Evolutionary conservation across 2,329 filamentous ascomycete species (phyloP).

Genomic region (Aspergillus sp.): DNA sequence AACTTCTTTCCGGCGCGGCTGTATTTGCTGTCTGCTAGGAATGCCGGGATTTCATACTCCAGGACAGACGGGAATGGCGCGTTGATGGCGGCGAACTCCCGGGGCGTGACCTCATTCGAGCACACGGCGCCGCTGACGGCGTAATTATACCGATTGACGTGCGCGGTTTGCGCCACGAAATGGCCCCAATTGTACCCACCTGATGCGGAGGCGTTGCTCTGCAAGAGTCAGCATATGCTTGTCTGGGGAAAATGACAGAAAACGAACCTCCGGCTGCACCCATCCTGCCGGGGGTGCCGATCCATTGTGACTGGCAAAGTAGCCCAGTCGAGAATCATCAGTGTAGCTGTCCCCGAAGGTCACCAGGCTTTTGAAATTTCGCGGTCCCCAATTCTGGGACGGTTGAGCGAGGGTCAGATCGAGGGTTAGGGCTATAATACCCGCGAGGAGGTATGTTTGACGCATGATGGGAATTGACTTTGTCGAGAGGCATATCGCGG

Average conservation of each 20-base stretch:
- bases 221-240: neutral
- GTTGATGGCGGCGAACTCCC: conserved; percentile 51
- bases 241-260: neutral
- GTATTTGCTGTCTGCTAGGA: conserved; percentile 28
- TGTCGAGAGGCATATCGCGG: neutral
- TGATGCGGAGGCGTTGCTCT: conserved; percentile 55
- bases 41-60: conserved; percentile 58
- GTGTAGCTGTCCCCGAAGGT: conserved; percentile 76
- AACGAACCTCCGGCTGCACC: conserved; percentile 46
- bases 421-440: neutral
- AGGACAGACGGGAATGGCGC: conserved; percentile 17
- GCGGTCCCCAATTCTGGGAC: conserved; percentile 3
- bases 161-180: conserved; percentile 61
- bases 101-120: conserved; percentile 65
- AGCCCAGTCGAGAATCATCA: conserved; percentile 66
- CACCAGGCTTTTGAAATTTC: conserved; percentile 61
- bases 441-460: neutral
- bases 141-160: conserved; percentile 59
- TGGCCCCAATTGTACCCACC: conserved; percentile 71
- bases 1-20: conserved; percentile 19
- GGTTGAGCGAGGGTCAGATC: conserved; percentile 1
- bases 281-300: conserved; percentile 63
- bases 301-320: conserved; percentile 61
- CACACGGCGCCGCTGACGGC: conserved; percentile 72
- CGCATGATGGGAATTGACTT: neutral